Conservation (phyloP, 805 yeast species). For the Komagataella populi region DNA sequence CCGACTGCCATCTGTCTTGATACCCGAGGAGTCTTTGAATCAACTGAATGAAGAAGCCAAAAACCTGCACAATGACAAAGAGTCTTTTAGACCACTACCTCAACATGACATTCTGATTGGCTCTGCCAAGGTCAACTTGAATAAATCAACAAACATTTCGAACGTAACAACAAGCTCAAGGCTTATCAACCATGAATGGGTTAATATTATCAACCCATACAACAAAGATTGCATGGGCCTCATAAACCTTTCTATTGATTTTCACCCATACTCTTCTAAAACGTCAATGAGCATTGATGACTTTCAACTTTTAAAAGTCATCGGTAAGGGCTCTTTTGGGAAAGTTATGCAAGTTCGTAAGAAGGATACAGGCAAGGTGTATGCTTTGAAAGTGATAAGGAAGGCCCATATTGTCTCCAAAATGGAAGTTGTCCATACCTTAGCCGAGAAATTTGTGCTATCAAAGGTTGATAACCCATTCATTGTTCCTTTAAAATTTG, state of each 20-base stretch:
- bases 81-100: constrained; percentile 12
- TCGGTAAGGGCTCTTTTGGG: constrained; percentile 97
- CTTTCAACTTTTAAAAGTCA: constrained; percentile 84
- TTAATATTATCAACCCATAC: constrained; percentile 15
- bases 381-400: constrained; percentile 87
- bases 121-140: constrained; percentile 46
- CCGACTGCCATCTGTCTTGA: constrained; percentile 54
- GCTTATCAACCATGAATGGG: constrained; percentile 54
- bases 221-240: constrained; percentile 17
- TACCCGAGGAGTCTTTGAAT: constrained; percentile 19
- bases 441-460: constrained; percentile 91
- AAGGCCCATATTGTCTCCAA: constrained; percentile 90
- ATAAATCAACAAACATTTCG: constrained; percentile 3
- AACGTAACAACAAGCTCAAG: constrained; percentile 32
- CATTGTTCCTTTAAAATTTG: constrained; percentile 90
- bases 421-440: constrained; percentile 89
- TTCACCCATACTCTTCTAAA: constrained; percentile 18
- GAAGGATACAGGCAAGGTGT: constrained; percentile 87
- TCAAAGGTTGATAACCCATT: constrained; percentile 91
- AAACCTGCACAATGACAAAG: neutral
- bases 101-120: constrained; percentile 67
- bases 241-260: constrained; percentile 51
- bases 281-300: constrained; percentile 77
- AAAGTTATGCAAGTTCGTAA: constrained; percentile 98
- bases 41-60: constrained; percentile 13